phyloP scores from a whole-genome alignment of 495 filamentous ascomycete species.

The Penicillium goetzii region DNA sequence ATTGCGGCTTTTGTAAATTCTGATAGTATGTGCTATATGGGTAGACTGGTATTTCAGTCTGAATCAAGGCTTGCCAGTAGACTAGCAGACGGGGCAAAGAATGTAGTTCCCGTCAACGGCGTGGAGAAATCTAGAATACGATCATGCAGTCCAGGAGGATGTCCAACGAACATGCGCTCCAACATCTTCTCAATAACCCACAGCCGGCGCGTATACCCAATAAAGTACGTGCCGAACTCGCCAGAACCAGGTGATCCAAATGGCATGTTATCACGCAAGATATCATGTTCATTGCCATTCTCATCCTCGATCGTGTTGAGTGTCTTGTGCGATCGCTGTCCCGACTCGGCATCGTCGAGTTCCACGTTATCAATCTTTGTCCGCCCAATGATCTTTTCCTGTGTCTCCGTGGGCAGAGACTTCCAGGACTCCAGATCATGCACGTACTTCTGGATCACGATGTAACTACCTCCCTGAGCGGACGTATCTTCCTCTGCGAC shows the following conservation, averaged over 20 bases:
- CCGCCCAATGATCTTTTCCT: constrained; percentile 60
- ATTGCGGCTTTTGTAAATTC: not conserved
- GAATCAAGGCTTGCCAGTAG: constrained; percentile 43
- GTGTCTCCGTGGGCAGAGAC: constrained; percentile 50
- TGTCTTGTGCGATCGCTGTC: constrained; percentile 57
- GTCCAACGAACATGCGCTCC: constrained; percentile 59
- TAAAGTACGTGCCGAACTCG: constrained; percentile 63
- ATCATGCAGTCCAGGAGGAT: constrained; percentile 59
- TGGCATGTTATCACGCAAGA: constrained; percentile 64
- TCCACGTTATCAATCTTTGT: constrained; percentile 61
- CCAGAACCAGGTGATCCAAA: constrained; percentile 57
- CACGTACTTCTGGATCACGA: constrained; percentile 63
- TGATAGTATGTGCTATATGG: not conserved
- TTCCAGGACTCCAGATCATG: constrained; percentile 56
- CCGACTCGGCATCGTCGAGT: constrained; percentile 53
- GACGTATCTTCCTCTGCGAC: constrained; percentile 47
- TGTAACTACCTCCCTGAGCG: constrained; percentile 53
- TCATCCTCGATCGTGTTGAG: constrained; percentile 59
- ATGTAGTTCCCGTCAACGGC: constrained; percentile 54
- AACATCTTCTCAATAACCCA: constrained; percentile 65
- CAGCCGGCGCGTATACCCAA: constrained; percentile 56
- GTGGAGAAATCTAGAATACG: constrained; percentile 58
- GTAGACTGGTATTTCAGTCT: constrained; percentile 16
- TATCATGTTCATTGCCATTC: constrained; percentile 53
- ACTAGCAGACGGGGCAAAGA: constrained; percentile 57